phyloP scores from a whole-genome alignment of 2,329 filamentous ascomycete genomes.

The Stachybotrys chlorohalonatus region DNA sequence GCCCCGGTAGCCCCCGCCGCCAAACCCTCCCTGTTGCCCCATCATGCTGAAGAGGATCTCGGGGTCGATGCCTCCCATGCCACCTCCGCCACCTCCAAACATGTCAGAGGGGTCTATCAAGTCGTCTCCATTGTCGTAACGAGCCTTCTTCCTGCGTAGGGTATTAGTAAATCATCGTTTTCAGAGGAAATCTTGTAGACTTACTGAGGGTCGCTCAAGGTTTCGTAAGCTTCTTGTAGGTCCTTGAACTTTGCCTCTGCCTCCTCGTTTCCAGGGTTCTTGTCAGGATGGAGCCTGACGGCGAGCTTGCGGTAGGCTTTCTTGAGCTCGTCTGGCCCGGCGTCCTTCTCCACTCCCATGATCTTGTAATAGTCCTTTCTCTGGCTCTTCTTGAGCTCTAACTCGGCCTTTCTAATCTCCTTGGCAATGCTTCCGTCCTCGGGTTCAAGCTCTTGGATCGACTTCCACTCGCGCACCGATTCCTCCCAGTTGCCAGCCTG shows the following conservation, averaged over 20 bases:
- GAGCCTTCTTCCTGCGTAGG: constrained; percentile 62
- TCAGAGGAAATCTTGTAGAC: constrained; percentile 22
- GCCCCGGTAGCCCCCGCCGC: constrained; percentile 41
- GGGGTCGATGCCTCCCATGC: constrained; percentile 62
- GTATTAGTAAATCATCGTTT: constrained; percentile 21
- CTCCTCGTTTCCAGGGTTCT: constrained; percentile 79
- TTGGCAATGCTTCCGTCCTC: constrained; percentile 70
- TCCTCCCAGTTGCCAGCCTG: constrained; percentile 87
- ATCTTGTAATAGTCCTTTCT: constrained; percentile 99
- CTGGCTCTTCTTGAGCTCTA: constrained; percentile 95
- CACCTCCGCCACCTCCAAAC: constrained; percentile 57
- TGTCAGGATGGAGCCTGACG: constrained; percentile 92
- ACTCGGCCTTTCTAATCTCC: constrained; percentile 81
- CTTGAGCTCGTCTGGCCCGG: constrained; percentile 79
- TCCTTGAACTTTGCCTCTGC: constrained; percentile 96
- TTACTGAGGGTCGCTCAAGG: constrained; percentile 85
- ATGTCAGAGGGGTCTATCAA: constrained; percentile 81
- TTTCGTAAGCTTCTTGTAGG: constrained; percentile 94
- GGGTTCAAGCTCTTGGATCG: constrained; percentile 73
- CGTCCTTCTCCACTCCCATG: constrained; percentile 77
- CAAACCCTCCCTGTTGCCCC: constrained; percentile 47
- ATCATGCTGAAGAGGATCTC: constrained; percentile 78
- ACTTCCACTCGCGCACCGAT: constrained; percentile 81
- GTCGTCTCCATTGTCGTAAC: constrained; percentile 90
- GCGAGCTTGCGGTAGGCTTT: constrained; percentile 94